A percentile compares a stretch with the other conserved stretches of the same genome.
phyloP scores from a whole-genome alignment of 805 yeast species.

The Ogataea populi-albae region DNA sequence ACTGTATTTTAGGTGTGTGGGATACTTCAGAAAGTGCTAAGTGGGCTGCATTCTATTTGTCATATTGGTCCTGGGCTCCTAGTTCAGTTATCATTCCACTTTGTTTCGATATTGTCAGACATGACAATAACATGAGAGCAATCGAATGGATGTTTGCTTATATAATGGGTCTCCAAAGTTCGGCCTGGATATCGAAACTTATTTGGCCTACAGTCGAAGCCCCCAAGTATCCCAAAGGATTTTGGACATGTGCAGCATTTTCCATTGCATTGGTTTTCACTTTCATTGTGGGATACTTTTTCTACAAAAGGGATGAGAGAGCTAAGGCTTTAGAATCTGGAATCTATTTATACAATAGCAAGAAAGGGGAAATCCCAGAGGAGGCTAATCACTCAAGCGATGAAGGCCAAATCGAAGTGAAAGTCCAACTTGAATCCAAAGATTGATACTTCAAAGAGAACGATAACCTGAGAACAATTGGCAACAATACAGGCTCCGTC shows the following conservation, averaged over 20 bases:
- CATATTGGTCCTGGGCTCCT: slow-evolving; percentile 56
- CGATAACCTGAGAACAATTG: too few species aligned
- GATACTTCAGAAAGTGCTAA: slow-evolving; percentile 54
- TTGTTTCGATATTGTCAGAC: slow-evolving; percentile 55
- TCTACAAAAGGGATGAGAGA: neutral
- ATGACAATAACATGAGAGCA: slow-evolving; percentile 54
- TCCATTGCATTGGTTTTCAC: slow-evolving; percentile 43
- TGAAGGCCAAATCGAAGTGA: neutral
- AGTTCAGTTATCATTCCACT: slow-evolving; percentile 60
- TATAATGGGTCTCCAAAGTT: slow-evolving; percentile 42
- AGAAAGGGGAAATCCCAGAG: neutral
- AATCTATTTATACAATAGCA: slow-evolving; percentile 3
- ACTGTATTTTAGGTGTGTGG: slow-evolving; percentile 57
- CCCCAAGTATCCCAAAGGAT: slow-evolving; percentile 56
- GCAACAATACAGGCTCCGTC: too few species aligned
- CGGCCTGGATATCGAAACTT: slow-evolving; percentile 34
- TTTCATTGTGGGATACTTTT: neutral
- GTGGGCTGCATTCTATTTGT: slow-evolving; percentile 62
- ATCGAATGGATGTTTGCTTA: slow-evolving; percentile 56
- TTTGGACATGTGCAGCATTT: slow-evolving; percentile 43
- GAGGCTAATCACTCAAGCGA: neutral
- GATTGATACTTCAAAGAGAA: too few species aligned
- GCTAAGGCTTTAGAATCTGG: slow-evolving; percentile 3
- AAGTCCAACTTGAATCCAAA: too few species aligned
- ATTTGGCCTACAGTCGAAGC: slow-evolving; percentile 51